A percentile compares a stretch with the other conserved stretches of the same genome.
Evolutionary conservation across 2,329 filamentous ascomycete genomes (phyloP).

Genomic region (Annulohypoxylon truncatum): DNA sequence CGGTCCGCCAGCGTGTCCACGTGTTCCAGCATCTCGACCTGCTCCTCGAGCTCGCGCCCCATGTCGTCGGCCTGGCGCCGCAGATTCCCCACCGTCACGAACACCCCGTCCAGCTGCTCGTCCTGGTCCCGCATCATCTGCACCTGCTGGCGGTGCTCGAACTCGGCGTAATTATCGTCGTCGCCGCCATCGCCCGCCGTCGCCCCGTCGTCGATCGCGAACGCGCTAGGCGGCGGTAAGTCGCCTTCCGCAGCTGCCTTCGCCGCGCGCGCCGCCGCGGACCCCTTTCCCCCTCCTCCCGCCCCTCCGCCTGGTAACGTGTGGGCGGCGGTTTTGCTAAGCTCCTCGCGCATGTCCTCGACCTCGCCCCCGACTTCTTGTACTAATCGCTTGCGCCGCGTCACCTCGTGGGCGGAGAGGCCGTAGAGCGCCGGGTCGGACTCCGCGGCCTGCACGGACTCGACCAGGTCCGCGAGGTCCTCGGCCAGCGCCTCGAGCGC

Average conservation of each 20-base stretch:
- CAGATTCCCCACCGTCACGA: slow-evolving; percentile 90
- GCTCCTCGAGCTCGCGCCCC: slow-evolving; percentile 96
- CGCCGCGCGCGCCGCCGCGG: slow-evolving; percentile 48
- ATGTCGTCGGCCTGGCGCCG: slow-evolving; percentile 93
- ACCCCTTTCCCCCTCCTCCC: too few species aligned
- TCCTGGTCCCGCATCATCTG: slow-evolving; percentile 97
- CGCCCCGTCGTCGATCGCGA: slow-evolving; percentile 68
- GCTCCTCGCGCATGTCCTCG: slow-evolving; percentile 87
- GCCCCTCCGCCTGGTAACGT: slow-evolving; percentile 43
- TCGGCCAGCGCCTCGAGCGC: slow-evolving; percentile 77
- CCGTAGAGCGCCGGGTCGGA: slow-evolving; percentile 88
- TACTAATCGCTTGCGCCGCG: slow-evolving; percentile 82
- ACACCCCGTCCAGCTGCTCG: slow-evolving; percentile 90
- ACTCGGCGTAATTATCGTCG: slow-evolving; percentile 76
- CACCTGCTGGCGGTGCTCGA: slow-evolving; percentile 91
- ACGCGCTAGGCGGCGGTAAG: slow-evolving; percentile 65
- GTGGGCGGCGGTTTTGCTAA: slow-evolving; percentile 67
- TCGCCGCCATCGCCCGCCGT: slow-evolving; percentile 53
- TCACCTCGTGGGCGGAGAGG: slow-evolving; percentile 83
- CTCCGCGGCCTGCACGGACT: slow-evolving; percentile 88
- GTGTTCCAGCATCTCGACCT: slow-evolving; percentile 86
- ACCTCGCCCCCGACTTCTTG: slow-evolving; percentile 91
- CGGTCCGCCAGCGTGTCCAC: slow-evolving; percentile 88
- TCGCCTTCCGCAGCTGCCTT: slow-evolving; percentile 53
- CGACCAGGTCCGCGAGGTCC: slow-evolving; percentile 89